Percentiles rank a stretch among this genome's conserved stretches.
Conservation (phyloP, 768 basidiomycete genomes). For the Podaxis carcinomalis region DNA sequence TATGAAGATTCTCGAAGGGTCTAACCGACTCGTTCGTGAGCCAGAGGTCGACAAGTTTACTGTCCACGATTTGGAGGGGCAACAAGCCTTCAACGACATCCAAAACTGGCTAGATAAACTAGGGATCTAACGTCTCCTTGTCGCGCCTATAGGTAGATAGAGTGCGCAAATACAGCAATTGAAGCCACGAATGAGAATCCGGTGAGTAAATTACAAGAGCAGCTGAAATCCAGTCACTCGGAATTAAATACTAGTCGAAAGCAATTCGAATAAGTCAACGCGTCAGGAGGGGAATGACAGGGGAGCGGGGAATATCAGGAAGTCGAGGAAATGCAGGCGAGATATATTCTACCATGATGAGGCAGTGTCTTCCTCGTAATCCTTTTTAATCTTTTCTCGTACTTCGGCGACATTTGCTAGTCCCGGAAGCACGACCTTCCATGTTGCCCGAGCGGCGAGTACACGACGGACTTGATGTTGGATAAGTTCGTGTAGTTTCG, state of each 20-base stretch:
- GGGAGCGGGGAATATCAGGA: background rate
- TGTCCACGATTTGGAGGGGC: slow-evolving; percentile 31
- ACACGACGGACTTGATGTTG: slow-evolving; percentile 74
- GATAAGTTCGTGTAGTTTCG: slow-evolving; percentile 94
- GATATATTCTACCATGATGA: slow-evolving; percentile 11
- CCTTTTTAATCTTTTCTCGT: slow-evolving; percentile 30
- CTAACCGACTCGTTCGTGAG: slow-evolving; percentile 35
- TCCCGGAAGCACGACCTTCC: slow-evolving; percentile 68
- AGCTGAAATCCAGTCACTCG: background rate
- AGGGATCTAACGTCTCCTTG: slow-evolving; percentile 33
- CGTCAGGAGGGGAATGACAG: background rate
- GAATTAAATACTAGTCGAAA: background rate
- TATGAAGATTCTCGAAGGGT: slow-evolving; percentile 27
- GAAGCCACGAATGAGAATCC: background rate
- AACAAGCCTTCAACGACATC: slow-evolving; percentile 34
- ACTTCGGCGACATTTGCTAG: slow-evolving; percentile 36
- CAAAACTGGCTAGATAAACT: slow-evolving; percentile 54
- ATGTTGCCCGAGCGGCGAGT: slow-evolving; percentile 54
- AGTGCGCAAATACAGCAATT: background rate
- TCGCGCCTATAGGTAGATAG: background rate
- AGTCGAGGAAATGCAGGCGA: background rate
- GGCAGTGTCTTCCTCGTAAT: slow-evolving; percentile 22
- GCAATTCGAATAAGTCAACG: background rate
- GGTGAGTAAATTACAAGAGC: background rate
- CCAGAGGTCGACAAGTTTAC: slow-evolving; percentile 33